phyloP scores from a whole-genome alignment of 2,329 filamentous ascomycete species.

The Xylariaceae sp. region DNA sequence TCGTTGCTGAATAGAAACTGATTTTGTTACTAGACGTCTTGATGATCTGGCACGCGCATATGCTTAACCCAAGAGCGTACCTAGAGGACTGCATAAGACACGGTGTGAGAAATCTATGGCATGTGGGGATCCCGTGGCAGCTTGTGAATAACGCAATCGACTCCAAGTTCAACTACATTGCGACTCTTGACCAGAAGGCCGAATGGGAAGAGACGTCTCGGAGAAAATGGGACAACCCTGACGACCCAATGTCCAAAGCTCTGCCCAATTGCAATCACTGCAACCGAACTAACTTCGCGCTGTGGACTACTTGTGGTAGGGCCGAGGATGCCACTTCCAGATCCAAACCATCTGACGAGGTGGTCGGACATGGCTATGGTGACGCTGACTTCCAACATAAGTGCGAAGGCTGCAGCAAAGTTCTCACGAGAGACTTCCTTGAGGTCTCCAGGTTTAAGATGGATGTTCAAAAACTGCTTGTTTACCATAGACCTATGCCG shows the following conservation, averaged over 20 bases:
- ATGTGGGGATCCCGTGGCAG: conserved; percentile 64
- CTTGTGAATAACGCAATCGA: conserved; percentile 58
- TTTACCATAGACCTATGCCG: conserved; percentile 55
- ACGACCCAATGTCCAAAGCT: conserved; percentile 47
- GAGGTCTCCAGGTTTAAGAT: conserved; percentile 59
- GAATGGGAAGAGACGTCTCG: conserved; percentile 49
- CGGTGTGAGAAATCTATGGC: conserved; percentile 56
- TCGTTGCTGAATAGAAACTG: conserved; percentile 22
- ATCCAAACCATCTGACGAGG: conserved; percentile 26
- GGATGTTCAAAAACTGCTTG: conserved; percentile 51
- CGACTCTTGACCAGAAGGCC: conserved; percentile 41
- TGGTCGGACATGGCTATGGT: conserved; percentile 57
- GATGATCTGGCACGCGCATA: conserved; percentile 78
- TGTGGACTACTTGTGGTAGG: conserved; percentile 58
- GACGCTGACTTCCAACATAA: conserved; percentile 50
- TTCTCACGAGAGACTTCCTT: conserved; percentile 57
- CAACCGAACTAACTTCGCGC: conserved; percentile 38
- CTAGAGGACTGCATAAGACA: conserved; percentile 69
- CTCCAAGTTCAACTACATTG: conserved; percentile 54
- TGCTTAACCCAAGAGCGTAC: conserved; percentile 73
- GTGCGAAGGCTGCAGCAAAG: conserved; percentile 51
- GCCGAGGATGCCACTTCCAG: conserved; percentile 28
- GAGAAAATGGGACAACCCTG: conserved; percentile 57
- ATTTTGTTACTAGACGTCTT: conserved; percentile 57
- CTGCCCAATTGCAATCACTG: conserved; percentile 57